Evolutionary conservation across 1,139 yeast genomes (phyloP), one percentile per base, ranked within the genome.

Genomic region (Protomyces macrosporus): DNA sequence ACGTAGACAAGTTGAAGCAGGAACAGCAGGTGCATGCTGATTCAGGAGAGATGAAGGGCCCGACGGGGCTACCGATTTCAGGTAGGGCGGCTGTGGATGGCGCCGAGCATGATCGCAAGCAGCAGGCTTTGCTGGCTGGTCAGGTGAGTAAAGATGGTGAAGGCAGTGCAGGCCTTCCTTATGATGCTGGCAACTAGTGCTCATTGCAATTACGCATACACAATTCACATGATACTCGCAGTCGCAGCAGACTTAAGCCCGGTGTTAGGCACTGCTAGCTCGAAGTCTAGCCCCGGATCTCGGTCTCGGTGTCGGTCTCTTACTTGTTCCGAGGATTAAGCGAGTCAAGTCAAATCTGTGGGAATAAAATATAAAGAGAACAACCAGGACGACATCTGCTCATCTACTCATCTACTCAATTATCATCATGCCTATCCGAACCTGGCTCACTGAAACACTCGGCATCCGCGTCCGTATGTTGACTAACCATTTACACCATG

Each of bases 381-480:
- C 23, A 23, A 1, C 23, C 23, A 23, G 23, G 23, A 23, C 23
- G 2, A 23, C 23, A 23, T 23, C 23, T 23, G 23, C 23, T 23
- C 23, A 23, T 23, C 23, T 23, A 23, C 23, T 23, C 23, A 23
- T 23, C 23, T 23, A 23, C 23, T 23, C 23, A 23, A 23, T 23
- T 2, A 1, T 23, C 53, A 55, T 5, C 37, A 63, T 54, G 63
- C 48, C 66, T 68, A 12, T 70, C 73, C 57, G 74, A 69, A 70
- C 79, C 68, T 70, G 76, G 71, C 70, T 68, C 51, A 71, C 68
- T 67, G 70, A 67, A 67, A 69, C 69, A 65, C 68, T 68, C 69
- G 78, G 79, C 37, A 75, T 68, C 72, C 75, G 68, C 69, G 75
- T 71, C 69, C 78, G 69, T 71, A 77, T 61, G 74, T 16, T 42